Percentiles rank a stretch among this genome's conserved stretches.
phyloP scores from a whole-genome alignment of 441 rosid genomes.

The Cnidoscolus chayamansa region DNA sequence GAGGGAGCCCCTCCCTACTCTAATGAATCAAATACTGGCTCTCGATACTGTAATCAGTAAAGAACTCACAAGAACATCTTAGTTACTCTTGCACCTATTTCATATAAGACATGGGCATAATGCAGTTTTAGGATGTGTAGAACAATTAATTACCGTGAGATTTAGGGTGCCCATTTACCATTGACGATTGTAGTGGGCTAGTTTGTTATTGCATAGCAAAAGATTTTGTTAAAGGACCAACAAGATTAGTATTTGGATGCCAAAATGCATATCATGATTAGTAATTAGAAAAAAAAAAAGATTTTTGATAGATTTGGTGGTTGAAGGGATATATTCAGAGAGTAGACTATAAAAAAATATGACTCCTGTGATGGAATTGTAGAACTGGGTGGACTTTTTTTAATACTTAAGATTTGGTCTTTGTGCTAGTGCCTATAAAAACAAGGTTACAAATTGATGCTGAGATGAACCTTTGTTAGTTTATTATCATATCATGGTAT shows the following conservation, averaged over 20 bases:
- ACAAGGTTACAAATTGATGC: neutral
- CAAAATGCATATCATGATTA: neutral
- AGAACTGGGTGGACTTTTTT: neutral
- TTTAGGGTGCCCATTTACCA: neutral
- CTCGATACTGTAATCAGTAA: neutral
- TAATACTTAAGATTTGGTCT: neutral
- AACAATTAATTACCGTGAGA: neutral
- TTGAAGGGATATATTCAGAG: neutral
- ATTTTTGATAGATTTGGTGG: conserved; percentile 6
- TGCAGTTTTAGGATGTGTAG: neutral
- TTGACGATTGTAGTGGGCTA: neutral
- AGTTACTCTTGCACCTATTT: neutral
- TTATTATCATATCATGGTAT: neutral
- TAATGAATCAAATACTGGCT: too few relatives aligned
- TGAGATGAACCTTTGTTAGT: neutral
- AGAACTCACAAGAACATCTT: neutral
- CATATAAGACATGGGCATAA: neutral
- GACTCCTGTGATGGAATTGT: neutral
- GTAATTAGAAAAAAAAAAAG: neutral
- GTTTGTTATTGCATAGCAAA: conserved; percentile 4
- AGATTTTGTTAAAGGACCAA: neutral
- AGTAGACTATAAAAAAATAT: neutral
- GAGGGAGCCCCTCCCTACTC: too few relatives aligned
- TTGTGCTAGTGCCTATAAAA: neutral
- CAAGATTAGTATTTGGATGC: neutral